Base-by-base conservation (phyloP, 2,329 filamentous ascomycete species). In the Xylaria sp. region DNA sequence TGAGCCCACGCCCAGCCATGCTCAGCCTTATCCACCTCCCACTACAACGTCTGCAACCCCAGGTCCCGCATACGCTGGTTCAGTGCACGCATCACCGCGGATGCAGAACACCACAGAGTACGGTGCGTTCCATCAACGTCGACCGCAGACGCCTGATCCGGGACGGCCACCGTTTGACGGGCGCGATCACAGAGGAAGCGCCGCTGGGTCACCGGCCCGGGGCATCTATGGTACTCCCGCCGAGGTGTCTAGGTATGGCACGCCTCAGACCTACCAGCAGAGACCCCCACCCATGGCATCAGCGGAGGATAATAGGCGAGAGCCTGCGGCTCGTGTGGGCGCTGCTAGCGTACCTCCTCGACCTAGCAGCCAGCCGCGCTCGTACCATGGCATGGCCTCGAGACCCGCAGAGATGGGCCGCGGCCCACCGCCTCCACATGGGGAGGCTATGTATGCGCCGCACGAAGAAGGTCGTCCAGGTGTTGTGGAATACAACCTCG, bases 131-230 rank as follows among this genome's bases (percentile, higher is more conserved):
- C 5, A 91, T 88, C 78, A 91, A 87, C 78, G 90, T 70, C 85
- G 91, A 69, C 91, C 91, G 2, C 89, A 92, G 67, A 94, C 91
- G 0, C 92, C 92, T n/a, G 91, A 94, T 54, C 89, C 90, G 70
- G 83, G 86, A 56, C 85, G 88, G 74, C 82, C 71, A 12, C 57
- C 82, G 65, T 88, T 89, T 81, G 84, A 89, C 66, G 57, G 76
- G 64, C 75, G 82, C 73, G 78, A 80, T 74, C 77, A 76, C 72
- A 81, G 86, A 75, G 82, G 81, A 28, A 80, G 81, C 70, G 76
- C 81, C 2, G 83, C 82, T 18, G 83, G 82, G 4, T 88, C 87
- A 15, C 86, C 86, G 6, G 81, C 77, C 69, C 76, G 85, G 73
- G 82, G 81, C 63, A 78, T 83, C 48, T 87, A 87, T 71, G 82